Base-by-base conservation (phyloP, 495 filamentous ascomycete genomes). In the Chaetomium fimeti region DNA sequence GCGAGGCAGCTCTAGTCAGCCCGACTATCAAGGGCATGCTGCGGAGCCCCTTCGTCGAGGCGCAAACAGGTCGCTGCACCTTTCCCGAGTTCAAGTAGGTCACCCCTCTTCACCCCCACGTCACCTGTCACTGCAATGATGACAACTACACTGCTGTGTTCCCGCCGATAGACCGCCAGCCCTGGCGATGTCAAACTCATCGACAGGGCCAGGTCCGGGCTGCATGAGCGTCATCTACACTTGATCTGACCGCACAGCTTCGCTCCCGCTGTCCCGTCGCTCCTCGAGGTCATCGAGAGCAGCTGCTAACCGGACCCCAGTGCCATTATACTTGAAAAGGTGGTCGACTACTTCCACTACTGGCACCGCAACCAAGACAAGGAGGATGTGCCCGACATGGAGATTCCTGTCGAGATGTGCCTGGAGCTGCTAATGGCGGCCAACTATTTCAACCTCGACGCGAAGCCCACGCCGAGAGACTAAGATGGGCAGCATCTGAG, bases 271-370 rank as follows among this genome's bases (percentile, higher is more conserved):
- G 49, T 45, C 36, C n/a, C 52, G 61, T 32, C 55, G 0, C 27
- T 29, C 24, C 40, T 49, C 11, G 28, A 56, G 13, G 28, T 11
- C 32, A 38, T 2, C 16, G n/a, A 22, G 13, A 13, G 18, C 36
- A 32, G 24, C 25, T 18, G 43, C 60, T 57, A 64, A 67, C 53
- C 62, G 48, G 45, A 18, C 20, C 36, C 7, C 68, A 96, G 91
- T 72, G 91, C 88, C 52, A 70, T 89, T 18, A 85, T 97, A 28
- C 85, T 98, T 3, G 92, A 96, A 72, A 93, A 92, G 76, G 89
- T 96, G 43, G 91, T 86, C 74, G 90, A 96, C 78, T 97, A 96
- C 77, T 89, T 95, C 64, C 89, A 90, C 67, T 96, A 93, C 79
- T 89, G 89, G 74, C 84, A 96, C 74, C 92, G 91, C 75, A 83